Base-by-base conservation (phyloP, 1,139 yeast genomes). In the Scheffersomyces stambukii region DNA sequence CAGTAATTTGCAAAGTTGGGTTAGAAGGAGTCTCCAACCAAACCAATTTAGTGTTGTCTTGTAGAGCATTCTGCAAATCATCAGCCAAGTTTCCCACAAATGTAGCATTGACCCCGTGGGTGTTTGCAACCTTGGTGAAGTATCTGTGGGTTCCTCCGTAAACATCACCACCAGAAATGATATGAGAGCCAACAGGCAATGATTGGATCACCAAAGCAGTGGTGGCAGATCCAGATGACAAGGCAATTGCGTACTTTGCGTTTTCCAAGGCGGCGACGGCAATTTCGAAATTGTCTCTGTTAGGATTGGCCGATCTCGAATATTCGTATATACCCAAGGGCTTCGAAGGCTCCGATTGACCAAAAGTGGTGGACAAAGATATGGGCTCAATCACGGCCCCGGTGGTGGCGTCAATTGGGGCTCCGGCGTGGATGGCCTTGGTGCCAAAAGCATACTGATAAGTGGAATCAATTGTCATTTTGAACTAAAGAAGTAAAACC, bases 81-180 rank as follows among this genome's bases (percentile, higher is more conserved):
- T 60, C 52, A 38, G 66, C 74, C 50, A 83, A 66, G 54, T 80
- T 70, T 43, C 72, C 75, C 33, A 86, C 79, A 59, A 85, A 84
- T 17, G 77, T 61, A 28, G 82, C 75, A 34, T 66, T 70, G 31
- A 84, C 83, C 33, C 91, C 91, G 52, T 84, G 94, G 31, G 85
- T 74, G 52, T 68, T 68, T 37, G 91, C 95, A 29, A 85, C 95
- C 57, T 81, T 74, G 53, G 95, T 81, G 70, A 85, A 84, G 63
- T 84, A 85, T 58, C 95, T 73, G 65, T 85, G 93, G 37, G 95
- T 85, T 50, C 96, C 95, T 41, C 95, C 95, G 59, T 86, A 86
- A 28, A 86, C 94, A 50, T 86, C 96, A 45, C 86, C 91, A 48
- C 85, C 79, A 30, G 91, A 78, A 31, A 85, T 69, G 29, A 82